Conservation (phyloP, 208 protist species). For the Acanthamoeba triangularis region DNA sequence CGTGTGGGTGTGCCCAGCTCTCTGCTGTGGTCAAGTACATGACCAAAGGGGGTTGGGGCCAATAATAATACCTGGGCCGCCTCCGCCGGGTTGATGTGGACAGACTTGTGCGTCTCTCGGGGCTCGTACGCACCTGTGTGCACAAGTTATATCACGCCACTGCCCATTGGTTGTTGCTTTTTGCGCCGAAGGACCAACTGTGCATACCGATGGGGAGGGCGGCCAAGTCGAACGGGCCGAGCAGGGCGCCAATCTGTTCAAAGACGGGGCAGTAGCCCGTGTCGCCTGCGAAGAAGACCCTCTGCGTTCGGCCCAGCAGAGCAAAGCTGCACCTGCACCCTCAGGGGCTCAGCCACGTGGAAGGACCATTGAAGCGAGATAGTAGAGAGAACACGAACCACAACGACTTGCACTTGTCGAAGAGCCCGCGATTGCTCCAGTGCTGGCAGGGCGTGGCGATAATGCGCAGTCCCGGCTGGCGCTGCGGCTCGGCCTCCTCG, state of each 20-base stretch:
- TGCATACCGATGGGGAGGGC: constrained; percentile 17
- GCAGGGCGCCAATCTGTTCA: neutral
- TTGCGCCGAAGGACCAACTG: too few species aligned
- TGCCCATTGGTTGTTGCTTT: neutral
- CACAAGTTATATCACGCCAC: neutral
- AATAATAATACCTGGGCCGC: neutral
- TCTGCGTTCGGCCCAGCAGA: neutral
- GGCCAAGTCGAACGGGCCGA: constrained; percentile 7
- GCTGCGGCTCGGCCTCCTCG: neutral
- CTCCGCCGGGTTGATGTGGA: constrained; percentile 19
- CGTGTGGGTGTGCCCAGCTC: too few species aligned
- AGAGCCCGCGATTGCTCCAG: neutral
- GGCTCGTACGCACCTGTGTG: neutral
- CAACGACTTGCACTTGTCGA: neutral
- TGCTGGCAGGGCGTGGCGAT: constrained; percentile 34
- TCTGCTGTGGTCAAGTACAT: too few species aligned
- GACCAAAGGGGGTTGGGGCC: too few species aligned
- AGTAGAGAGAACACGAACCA: neutral
- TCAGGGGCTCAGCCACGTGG: too few species aligned
- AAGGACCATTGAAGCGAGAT: neutral
- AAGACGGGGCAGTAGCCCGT: constrained; percentile 33
- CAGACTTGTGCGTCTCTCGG: constrained; percentile 12
- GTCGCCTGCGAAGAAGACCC: constrained; percentile 15
- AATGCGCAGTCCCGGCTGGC: neutral
- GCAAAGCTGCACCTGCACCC: neutral